Percentiles rank a stretch among this genome's conserved stretches.
Evolutionary conservation across 768 basidiomycete species (phyloP).

Genomic region (Butyriboletus loyo): DNA sequence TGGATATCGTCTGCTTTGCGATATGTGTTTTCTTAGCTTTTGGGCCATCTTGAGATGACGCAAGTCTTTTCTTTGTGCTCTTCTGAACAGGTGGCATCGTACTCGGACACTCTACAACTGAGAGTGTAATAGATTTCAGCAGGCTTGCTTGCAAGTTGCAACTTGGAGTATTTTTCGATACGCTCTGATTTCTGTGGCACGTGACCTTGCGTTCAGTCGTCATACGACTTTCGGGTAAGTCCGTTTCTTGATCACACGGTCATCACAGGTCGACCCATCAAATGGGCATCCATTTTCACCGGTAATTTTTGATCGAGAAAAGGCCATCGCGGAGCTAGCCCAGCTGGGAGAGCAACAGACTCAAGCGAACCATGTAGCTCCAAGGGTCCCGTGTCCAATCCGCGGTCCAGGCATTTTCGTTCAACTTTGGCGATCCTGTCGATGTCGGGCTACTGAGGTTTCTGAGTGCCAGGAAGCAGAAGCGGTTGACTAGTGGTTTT

Average conservation of each 20-base stretch:
- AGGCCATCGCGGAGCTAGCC: too few relatives aligned
- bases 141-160: too few relatives aligned
- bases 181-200: conserved; percentile 11
- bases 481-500: too few relatives aligned
- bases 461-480: background rate
- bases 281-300: too few relatives aligned
- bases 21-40: conserved; percentile 52
- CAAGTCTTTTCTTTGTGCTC: conserved; percentile 48
- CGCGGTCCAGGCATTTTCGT: conserved; percentile 41
- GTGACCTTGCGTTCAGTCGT: conserved; percentile 11
- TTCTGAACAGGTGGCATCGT: conserved; percentile 44
- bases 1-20: conserved; percentile 31
- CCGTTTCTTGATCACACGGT: too few relatives aligned
- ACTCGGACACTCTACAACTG: background rate
- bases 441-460: background rate
- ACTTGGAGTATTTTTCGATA: background rate
- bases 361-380: too few relatives aligned
- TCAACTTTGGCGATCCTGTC: background rate
- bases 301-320: too few relatives aligned
- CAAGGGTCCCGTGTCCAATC: conserved; percentile 49
- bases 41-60: conserved; percentile 44
- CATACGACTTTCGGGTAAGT: background rate
- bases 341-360: too few relatives aligned
- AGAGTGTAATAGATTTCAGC: too few relatives aligned
- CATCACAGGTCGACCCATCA: too few relatives aligned